Percentiles rank a stretch among this genome's conserved stretches.
phyloP scores from a whole-genome alignment of 192 early-diverging fungal species.

The Mortierella hygrophila region DNA sequence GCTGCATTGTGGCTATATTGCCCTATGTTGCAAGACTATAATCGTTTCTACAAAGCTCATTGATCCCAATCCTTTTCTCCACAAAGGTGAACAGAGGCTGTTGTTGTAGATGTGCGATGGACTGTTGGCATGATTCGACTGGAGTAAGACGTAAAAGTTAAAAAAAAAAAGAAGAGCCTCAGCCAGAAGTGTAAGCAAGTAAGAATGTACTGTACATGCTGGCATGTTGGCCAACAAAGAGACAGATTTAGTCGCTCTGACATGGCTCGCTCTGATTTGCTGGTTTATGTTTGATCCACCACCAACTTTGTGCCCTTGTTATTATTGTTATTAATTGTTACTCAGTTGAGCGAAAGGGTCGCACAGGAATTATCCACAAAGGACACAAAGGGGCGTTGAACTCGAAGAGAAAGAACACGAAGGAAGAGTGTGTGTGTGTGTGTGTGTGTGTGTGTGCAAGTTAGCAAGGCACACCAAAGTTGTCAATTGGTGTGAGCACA shows the following conservation, averaged over 20 bases:
- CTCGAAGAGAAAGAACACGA: too few relatives aligned
- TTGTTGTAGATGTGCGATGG: too few relatives aligned
- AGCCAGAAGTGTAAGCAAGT: not conserved
- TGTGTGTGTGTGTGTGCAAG: not conserved
- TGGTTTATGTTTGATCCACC: not conserved
- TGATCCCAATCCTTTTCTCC: too few relatives aligned
- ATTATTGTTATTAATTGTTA: not conserved
- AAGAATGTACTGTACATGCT: not conserved
- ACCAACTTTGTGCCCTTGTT: not conserved
- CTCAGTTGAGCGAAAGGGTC: not conserved
- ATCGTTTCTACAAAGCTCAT: too few relatives aligned
- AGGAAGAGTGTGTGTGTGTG: not conserved
- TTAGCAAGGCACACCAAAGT: not conserved
- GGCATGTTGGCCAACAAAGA: not conserved
- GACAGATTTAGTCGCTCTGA: constrained; percentile 12
- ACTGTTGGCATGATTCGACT: not conserved
- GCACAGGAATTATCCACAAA: not conserved
- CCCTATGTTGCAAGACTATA: too few relatives aligned
- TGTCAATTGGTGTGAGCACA: constrained; percentile 2
- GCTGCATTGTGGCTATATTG: too few relatives aligned
- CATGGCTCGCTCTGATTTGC: constrained; percentile 39
- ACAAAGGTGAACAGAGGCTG: too few relatives aligned
- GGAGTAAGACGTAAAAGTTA: not conserved
- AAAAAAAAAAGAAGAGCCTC: not conserved
- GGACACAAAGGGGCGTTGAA: too few relatives aligned